phyloP scores from a whole-genome alignment of 1,139 yeast genomes.

The Saccharomyces pastorianus region DNA sequence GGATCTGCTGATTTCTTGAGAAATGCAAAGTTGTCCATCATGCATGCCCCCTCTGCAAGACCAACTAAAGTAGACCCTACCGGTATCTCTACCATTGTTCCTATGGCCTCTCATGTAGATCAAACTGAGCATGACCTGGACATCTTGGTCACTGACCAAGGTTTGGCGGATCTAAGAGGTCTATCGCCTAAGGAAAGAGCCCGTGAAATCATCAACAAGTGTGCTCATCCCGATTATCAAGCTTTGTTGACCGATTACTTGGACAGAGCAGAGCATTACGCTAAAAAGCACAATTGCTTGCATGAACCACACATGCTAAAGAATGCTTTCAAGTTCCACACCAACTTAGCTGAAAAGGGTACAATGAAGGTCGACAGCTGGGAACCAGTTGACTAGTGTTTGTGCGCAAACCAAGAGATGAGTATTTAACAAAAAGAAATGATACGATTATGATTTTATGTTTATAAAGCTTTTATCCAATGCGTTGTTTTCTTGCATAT shows the following conservation, averaged over 20 bases:
- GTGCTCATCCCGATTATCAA: constrained; percentile 91
- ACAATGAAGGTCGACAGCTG: constrained; percentile 88
- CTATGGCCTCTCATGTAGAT: constrained; percentile 90
- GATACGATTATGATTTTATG: neutral
- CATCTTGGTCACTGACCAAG: constrained; percentile 87
- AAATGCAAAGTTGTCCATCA: constrained; percentile 89
- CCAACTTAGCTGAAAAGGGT: constrained; percentile 83
- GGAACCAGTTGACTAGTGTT: constrained; percentile 39
- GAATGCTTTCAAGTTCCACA: constrained; percentile 92
- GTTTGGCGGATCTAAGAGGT: constrained; percentile 94
- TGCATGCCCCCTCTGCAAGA: constrained; percentile 97
- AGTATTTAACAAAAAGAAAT: neutral
- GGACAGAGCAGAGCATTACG: constrained; percentile 70
- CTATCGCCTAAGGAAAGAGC: constrained; percentile 91
- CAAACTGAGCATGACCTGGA: constrained; percentile 97
- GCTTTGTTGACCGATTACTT: constrained; percentile 79
- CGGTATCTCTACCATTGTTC: constrained; percentile 92
- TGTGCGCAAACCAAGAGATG: neutral
- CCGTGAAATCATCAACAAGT: constrained; percentile 68
- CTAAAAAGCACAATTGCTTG: constrained; percentile 63
- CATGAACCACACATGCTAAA: constrained; percentile 91
- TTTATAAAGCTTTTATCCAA: neutral
- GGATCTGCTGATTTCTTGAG: constrained; percentile 96
- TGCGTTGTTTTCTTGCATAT: neutral
- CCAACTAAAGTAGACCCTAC: constrained; percentile 87